phyloP scores from a whole-genome alignment of 176 grass and related monocot genomes.

The Carex pumila region DNA sequence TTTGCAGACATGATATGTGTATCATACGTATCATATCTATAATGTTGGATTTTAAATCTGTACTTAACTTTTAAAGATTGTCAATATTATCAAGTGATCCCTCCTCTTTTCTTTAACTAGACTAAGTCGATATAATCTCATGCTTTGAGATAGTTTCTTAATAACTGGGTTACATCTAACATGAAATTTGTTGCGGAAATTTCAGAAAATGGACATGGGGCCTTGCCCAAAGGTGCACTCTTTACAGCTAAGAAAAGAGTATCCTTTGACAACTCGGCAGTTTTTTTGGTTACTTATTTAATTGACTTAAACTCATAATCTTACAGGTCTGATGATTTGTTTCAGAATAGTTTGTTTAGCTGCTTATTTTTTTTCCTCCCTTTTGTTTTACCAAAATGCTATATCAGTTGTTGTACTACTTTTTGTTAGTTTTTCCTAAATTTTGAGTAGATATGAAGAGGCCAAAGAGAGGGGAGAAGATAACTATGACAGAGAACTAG shows the following conservation, averaged over 20 bases:
- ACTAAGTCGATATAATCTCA: neutral
- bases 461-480: conserved; percentile 70
- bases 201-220: conserved; percentile 98
- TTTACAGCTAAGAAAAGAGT: conserved; percentile 80
- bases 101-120: neutral
- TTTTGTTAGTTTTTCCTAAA: conserved; percentile 41
- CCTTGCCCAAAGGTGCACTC: conserved; percentile 89
- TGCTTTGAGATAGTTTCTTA: neutral
- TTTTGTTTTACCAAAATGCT: neutral
- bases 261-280: conserved; percentile 36
- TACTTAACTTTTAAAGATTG: no score
- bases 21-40: no score
- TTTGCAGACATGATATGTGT: no score
- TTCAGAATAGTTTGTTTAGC: neutral
- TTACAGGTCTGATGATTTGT: neutral
- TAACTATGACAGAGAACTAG: conserved; percentile 78
- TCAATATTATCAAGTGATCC: no score
- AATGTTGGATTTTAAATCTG: no score
- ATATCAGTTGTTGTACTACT: neutral
- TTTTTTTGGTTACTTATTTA: neutral
- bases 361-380: neutral
- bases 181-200: conserved; percentile 2
- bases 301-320: neutral
- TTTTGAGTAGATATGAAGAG: conserved; percentile 79
- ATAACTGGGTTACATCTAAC: neutral